Evolutionary conservation across 805 yeast species (phyloP), one percentile per base, ranked within the genome.

Genomic region (Suhomyces prunicola): DNA sequence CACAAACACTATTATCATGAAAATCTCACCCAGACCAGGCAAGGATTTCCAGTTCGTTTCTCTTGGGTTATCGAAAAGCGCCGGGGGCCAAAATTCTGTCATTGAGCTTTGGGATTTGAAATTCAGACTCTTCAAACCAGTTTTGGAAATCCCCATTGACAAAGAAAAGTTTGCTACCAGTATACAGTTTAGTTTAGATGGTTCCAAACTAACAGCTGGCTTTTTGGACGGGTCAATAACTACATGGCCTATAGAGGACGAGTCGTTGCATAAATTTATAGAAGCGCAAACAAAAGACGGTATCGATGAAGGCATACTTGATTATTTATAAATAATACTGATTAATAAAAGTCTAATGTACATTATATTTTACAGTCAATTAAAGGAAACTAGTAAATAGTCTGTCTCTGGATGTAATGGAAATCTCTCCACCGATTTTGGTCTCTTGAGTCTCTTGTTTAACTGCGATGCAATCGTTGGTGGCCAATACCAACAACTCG

Each of bases 401-500:
- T 31, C 69, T 63, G 47, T 78, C 76, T 59, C 76, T 81, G 9
- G 82, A 71, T 19, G 68, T 65, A 36, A 88, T 76, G n/a, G 57
- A 59, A 52, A 90, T 84, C 39, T 79, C 82, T 4, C 85, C 86
- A 57, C 85, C 89, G 19, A 86, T 60, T 12, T 60, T 61, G 13
- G 57, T 58, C n/a, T 50, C 46, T 13, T 55, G 49, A 2, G 58
- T 60, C 6, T 77, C 74, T 70, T 90, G 96, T 36, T 81, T 69
- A 42, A 90, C 67, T 13, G 74, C 72, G 46, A 91, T 72, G 50
- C 93, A 85, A 59, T 87, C 91, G 45, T 83, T 77, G 5, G 94
- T 86, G 1, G 96, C 96, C 53, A 91, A 74, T 3, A 90, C 93
- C 59, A 91, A 74, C 65, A 91, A 67, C 65, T 91, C 96, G 62